These are phyloP conservation scores for Pythium oligandrum DNA, from an alignment of 352 stramenopile genomes.

Conservation along the genomic window DNA sequence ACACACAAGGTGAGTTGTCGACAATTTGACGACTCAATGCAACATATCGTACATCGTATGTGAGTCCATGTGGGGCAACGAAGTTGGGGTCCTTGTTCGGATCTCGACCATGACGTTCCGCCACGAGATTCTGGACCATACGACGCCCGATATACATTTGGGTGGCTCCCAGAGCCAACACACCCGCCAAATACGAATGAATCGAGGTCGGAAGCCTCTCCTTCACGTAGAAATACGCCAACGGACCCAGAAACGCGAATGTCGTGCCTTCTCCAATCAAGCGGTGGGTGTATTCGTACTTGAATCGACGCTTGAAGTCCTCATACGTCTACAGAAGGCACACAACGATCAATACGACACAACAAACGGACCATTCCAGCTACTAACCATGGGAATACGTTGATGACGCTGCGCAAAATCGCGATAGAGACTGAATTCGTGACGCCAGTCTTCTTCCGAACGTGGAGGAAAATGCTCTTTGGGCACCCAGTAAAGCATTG, in stretches of 20 bases:
- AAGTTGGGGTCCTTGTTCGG: slow-evolving; percentile 15
- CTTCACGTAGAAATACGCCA: slow-evolving; percentile 88
- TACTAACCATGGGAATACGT: slow-evolving; percentile 58
- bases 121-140: slow-evolving; percentile 43
- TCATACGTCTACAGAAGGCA: slow-evolving; percentile 72
- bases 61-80: slow-evolving; percentile 16
- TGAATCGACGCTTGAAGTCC: slow-evolving; percentile 97
- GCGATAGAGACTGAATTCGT: slow-evolving; percentile 94
- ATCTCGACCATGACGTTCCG: slow-evolving; percentile 17
- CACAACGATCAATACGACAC: not conserved
- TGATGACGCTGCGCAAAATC: slow-evolving; percentile 93
- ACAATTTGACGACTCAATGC: not conserved
- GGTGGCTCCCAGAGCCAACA: slow-evolving; percentile 34
- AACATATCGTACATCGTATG: slow-evolving; percentile 10
- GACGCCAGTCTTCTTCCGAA: slow-evolving; percentile 86
- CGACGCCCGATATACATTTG: slow-evolving; percentile 49
- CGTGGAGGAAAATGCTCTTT: slow-evolving; percentile 77
- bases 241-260: slow-evolving; percentile 85
- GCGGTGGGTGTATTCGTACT: slow-evolving; percentile 87
- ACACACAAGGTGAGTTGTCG: not conserved
- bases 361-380: not conserved
- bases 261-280: slow-evolving; percentile 91
- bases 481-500: slow-evolving; percentile 95
- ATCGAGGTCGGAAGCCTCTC: slow-evolving; percentile 52
- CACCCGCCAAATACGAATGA: slow-evolving; percentile 33